Evolutionary conservation across 768 basidiomycete species (phyloP).

Genomic region (Ramaria rubella): DNA sequence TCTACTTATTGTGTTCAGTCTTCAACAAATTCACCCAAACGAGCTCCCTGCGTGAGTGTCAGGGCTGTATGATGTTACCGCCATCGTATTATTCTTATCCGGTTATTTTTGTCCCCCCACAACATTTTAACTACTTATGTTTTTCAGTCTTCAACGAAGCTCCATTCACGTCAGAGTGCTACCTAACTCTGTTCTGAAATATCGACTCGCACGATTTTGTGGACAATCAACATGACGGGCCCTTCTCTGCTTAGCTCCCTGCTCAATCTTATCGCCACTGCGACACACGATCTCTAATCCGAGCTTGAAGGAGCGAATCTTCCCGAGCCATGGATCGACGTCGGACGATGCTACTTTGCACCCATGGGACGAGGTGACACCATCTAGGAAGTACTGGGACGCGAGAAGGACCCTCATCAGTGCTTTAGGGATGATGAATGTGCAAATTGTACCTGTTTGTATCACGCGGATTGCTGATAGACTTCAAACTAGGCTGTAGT

Average conservation of each 20-base stretch:
- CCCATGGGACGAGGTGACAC: slow-evolving; percentile 6
- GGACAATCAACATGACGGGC: no score
- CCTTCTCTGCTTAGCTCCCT: slow-evolving; percentile 4
- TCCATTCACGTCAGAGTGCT: no score
- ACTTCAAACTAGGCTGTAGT: slow-evolving; percentile 6
- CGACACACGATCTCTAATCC: not conserved
- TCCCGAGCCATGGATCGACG: slow-evolving; percentile 7
- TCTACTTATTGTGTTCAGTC: no score
- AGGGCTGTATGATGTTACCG: no score
- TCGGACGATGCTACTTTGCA: not conserved
- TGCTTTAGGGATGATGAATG: slow-evolving; percentile 9
- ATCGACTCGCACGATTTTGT: no score
- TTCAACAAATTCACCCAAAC: no score
- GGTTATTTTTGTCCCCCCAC: no score
- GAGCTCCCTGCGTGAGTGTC: no score
- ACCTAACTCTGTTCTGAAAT: no score
- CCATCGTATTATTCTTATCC: no score
- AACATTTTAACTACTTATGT: no score
- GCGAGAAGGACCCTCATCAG: slow-evolving; percentile 3
- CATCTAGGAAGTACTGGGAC: slow-evolving; percentile 7
- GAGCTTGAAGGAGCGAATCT: slow-evolving; percentile 5
- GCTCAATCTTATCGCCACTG: not conserved
- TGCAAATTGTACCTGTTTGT: not conserved
- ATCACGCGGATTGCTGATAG: not conserved
- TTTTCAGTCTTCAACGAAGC: no score